These are phyloP conservation scores for Blastobotrys petasosporus DNA, from an alignment of 1,139 yeast species.

Conservation along the genomic window DNA sequence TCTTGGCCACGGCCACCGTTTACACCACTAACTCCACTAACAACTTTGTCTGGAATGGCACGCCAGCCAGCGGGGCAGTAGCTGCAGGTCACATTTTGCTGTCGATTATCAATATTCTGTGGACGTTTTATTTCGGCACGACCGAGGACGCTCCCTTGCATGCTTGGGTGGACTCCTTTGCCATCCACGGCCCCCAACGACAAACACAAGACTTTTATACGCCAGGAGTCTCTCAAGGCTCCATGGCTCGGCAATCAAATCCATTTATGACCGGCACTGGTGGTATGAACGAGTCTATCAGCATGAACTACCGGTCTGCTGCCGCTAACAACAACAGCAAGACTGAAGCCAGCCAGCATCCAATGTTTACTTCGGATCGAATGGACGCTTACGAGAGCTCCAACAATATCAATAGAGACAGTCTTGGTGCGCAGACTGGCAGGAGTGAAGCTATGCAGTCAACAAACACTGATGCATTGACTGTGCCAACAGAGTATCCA, in stretches of 20 bases:
- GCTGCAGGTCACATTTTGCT: slow-evolving; percentile 88
- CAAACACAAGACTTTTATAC: not conserved
- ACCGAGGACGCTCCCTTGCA: slow-evolving; percentile 55
- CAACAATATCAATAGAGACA: slow-evolving; percentile 12
- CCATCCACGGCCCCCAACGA: slow-evolving; percentile 14
- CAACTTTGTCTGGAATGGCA: slow-evolving; percentile 61
- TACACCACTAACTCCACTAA: slow-evolving; percentile 82
- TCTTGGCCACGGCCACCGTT: slow-evolving; percentile 60
- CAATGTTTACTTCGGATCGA: slow-evolving; percentile 49
- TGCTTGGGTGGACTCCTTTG: slow-evolving; percentile 76
- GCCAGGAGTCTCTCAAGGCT: slow-evolving; percentile 8
- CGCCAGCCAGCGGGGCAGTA: slow-evolving; percentile 71
- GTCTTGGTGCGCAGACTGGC: slow-evolving; percentile 8
- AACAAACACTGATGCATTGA: slow-evolving; percentile 19
- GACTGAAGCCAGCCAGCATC: slow-evolving; percentile 33
- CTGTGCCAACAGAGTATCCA: slow-evolving; percentile 52
- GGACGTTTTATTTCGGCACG: slow-evolving; percentile 77
- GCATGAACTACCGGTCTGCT: slow-evolving; percentile 10
- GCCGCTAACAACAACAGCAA: not conserved
- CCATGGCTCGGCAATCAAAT: slow-evolving; percentile 16
- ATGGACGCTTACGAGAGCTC: slow-evolving; percentile 51
- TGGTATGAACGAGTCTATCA: slow-evolving; percentile 12
- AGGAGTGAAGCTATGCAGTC: slow-evolving; percentile 5
- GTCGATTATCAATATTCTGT: slow-evolving; percentile 63
- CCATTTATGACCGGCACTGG: slow-evolving; percentile 16